Conservation (phyloP, 805 yeast species). For the Starmerella asiatica region DNA sequence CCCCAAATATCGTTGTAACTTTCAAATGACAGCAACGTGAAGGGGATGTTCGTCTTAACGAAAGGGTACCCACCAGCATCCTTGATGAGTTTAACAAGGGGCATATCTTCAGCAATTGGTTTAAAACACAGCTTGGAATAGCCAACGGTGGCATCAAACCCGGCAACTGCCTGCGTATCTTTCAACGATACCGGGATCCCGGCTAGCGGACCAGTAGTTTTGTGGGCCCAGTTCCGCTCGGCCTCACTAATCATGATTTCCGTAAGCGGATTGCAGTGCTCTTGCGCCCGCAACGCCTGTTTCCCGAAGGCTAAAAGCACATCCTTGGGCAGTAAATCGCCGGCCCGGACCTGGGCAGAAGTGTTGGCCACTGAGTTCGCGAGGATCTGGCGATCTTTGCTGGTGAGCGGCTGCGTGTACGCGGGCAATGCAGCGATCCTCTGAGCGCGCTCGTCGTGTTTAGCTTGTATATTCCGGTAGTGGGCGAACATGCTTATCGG, state of each 20-base stretch:
- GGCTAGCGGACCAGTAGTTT: constrained; percentile 46
- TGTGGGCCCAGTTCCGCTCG: constrained; percentile 39
- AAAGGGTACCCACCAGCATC: constrained; percentile 45
- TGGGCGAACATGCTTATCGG: not conserved
- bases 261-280: constrained; percentile 41
- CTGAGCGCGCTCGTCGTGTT: constrained; percentile 26
- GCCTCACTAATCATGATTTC: constrained; percentile 55
- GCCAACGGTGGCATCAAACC: constrained; percentile 41
- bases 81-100: constrained; percentile 32
- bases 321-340: constrained; percentile 36
- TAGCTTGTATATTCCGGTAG: constrained; percentile 8
- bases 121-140: constrained; percentile 33
- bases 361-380: constrained; percentile 31
- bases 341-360: constrained; percentile 33
- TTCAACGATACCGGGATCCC: constrained; percentile 52
- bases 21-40: constrained; percentile 42
- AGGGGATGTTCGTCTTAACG: constrained; percentile 44
- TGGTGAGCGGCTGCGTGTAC: constrained; percentile 29
- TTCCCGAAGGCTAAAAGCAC: constrained; percentile 51
- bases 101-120: constrained; percentile 31
- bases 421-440: constrained; percentile 27
- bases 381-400: constrained; percentile 28
- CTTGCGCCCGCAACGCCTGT: constrained; percentile 50
- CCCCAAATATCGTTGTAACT: constrained; percentile 45
- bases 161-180: constrained; percentile 40